These are phyloP conservation scores for Penicillium cataractarum DNA, from an alignment of 495 filamentous ascomycete genomes.

Conservation along the genomic window DNA sequence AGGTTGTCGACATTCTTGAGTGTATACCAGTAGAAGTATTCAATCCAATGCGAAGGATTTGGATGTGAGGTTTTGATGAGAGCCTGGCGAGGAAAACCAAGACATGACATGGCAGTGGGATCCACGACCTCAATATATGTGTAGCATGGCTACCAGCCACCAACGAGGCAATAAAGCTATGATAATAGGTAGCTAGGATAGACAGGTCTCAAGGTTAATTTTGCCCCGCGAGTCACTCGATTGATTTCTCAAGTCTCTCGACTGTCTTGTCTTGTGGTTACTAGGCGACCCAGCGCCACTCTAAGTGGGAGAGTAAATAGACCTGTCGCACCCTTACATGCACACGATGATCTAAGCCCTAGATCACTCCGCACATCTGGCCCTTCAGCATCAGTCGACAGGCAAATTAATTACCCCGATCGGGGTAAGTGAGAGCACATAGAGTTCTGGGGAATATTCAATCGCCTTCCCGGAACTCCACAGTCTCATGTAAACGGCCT, in stretches of 20 bases:
- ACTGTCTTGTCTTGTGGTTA: background rate
- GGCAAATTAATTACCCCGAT: background rate
- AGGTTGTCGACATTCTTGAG: slow-evolving; percentile 17
- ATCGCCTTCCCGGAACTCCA: background rate
- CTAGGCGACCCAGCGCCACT: background rate
- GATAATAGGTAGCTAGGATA: background rate
- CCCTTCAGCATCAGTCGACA: background rate
- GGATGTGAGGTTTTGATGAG: background rate
- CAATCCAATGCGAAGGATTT: too few species aligned
- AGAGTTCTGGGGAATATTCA: slow-evolving; percentile 4
- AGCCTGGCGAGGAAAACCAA: background rate
- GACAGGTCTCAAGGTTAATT: slow-evolving; percentile 16
- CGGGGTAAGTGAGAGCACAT: background rate
- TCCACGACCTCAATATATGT: background rate
- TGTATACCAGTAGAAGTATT: background rate
- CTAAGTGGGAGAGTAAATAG: slow-evolving; percentile 9
- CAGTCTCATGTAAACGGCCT: background rate
- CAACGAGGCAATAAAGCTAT: background rate
- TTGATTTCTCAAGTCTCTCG: background rate
- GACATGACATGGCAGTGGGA: background rate
- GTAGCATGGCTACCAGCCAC: background rate
- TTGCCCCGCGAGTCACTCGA: background rate
- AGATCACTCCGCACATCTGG: slow-evolving; percentile 4
- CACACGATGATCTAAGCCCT: slow-evolving; percentile 9
- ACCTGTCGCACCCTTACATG: slow-evolving; percentile 26